Evolutionary conservation across 192 early-diverging fungal species (phyloP), one percentile per base, ranked within the genome.

Genomic region (Dimargaris cristalligena): DNA sequence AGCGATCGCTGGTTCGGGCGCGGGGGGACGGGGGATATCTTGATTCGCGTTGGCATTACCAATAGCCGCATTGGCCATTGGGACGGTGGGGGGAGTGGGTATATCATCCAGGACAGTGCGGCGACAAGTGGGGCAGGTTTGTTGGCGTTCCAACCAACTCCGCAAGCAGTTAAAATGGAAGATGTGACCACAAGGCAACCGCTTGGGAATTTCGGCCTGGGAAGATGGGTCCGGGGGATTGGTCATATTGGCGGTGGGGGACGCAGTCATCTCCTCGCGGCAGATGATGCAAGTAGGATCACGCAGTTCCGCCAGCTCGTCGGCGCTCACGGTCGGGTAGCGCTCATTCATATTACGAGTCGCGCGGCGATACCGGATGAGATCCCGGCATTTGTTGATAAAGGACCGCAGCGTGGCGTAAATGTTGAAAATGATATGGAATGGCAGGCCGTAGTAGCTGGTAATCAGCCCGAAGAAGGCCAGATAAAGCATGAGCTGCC

Each of bases 91-190:
- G 16, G 55, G 32, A 13, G 22, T 9, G 34, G 41, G 30, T 9
- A 16, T 22, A 63, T 57, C 48, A 47, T 60, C 65, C 44, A 65
- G 51, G 3, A 74, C 66, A 18, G 60, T 67, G 20, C 73, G 58
- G 57, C 58, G 59, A 41, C 94, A 99, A 0, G 95, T 99, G 6
- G 95, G 95, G 67, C 95, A 99, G 57, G 82, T 90, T 64, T 97
- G 95, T 66, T 99, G 95, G 58, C 94, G 65, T 67, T 99, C 95
- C 11, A 99, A 71, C 95, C 95, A 99, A 71, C 87, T 92, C 50
- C 89, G 75, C 35, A 99, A 72, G 69, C 95, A 99, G 62, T 88
- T 84, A 64, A 97, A 92, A 67, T 99, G 95, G 63, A 99, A 99
- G 25, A 99, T 86, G 60, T 99, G 95, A 0, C 91, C 92, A 66